Percentiles rank a stretch among this genome's conserved stretches.
Conservation (phyloP, 768 basidiomycete species). For the Leccinum obscurum region DNA sequence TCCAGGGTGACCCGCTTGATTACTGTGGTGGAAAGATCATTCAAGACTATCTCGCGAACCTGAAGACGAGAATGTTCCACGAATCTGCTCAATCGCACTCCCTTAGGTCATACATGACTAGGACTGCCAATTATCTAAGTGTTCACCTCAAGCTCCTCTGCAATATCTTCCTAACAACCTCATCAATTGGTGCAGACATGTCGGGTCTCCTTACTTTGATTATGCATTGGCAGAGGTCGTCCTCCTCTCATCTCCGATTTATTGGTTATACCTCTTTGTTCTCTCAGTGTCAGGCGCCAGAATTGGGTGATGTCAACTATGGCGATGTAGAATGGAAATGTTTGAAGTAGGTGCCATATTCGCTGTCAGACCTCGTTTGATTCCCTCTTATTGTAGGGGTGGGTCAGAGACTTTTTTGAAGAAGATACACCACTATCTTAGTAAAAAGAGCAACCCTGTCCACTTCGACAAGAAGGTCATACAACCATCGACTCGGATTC, state of each 20-base stretch:
- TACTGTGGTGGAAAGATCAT: slow-evolving; percentile 14
- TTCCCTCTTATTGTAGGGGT: background rate
- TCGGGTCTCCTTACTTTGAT: background rate
- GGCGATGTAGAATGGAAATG: background rate
- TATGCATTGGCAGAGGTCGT: background rate
- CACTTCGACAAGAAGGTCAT: too few relatives aligned
- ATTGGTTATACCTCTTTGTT: too few relatives aligned
- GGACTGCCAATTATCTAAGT: slow-evolving; percentile 21
- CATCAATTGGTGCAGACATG: slow-evolving; percentile 28
- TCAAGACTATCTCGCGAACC: slow-evolving; percentile 8
- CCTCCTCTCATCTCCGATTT: too few relatives aligned
- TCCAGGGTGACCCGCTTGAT: slow-evolving; percentile 5
- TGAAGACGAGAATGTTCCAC: background rate
- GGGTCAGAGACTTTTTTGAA: background rate
- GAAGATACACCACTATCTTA: background rate
- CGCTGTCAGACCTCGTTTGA: background rate
- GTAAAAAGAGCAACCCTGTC: too few relatives aligned
- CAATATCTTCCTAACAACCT: slow-evolving; percentile 23
- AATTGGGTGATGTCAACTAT: too few relatives aligned
- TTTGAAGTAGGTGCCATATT: background rate
- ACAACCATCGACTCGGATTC: too few relatives aligned
- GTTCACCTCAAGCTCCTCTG: slow-evolving; percentile 3
- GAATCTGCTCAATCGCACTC: slow-evolving; percentile 8
- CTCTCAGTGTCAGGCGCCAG: too few relatives aligned
- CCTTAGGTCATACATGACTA: slow-evolving; percentile 19